Percentiles rank a stretch among this genome's conserved stretches.
These are phyloP conservation scores for Eremothecium coryli DNA, from an alignment of 1,139 yeast genomes.

Conservation along the genomic window DNA sequence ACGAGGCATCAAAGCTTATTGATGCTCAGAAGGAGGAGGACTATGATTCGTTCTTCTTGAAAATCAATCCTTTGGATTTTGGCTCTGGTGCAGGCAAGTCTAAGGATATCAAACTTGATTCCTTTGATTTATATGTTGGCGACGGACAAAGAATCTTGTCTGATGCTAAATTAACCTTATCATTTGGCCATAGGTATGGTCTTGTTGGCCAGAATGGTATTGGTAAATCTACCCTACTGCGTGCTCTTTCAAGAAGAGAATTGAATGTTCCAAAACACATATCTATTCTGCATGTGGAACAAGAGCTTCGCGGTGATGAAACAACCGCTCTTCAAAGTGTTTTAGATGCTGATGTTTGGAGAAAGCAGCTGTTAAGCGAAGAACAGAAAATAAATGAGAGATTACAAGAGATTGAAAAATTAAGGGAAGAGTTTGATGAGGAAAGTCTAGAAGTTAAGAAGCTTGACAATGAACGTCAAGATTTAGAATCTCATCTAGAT, in stretches of 20 bases:
- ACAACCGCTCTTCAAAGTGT: slow-evolving; percentile 85
- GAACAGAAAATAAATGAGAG: slow-evolving; percentile 68
- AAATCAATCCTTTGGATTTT: slow-evolving; percentile 88
- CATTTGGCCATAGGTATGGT: slow-evolving; percentile 94
- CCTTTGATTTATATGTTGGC: slow-evolving; percentile 89
- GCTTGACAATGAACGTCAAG: slow-evolving; percentile 82
- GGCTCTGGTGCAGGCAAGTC: slow-evolving; percentile 90
- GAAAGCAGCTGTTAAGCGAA: slow-evolving; percentile 76
- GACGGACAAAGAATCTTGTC: slow-evolving; percentile 89
- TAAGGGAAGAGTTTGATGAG: slow-evolving; percentile 67
- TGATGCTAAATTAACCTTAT: slow-evolving; percentile 76
- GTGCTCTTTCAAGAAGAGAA: slow-evolving; percentile 91
- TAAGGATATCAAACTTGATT: slow-evolving; percentile 87
- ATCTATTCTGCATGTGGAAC: slow-evolving; percentile 93
- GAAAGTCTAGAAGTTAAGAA: slow-evolving; percentile 72
- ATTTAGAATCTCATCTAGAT: slow-evolving; percentile 65
- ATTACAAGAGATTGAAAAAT: slow-evolving; percentile 59
- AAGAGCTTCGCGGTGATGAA: slow-evolving; percentile 92
- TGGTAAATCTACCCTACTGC: slow-evolving; percentile 89
- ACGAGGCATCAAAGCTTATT: slow-evolving; percentile 86
- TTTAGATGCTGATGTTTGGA: slow-evolving; percentile 98
- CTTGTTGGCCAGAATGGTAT: slow-evolving; percentile 98
- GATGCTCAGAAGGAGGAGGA: slow-evolving; percentile 55
- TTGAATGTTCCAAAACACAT: slow-evolving; percentile 89
- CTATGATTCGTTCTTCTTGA: slow-evolving; percentile 88